phyloP scores from a whole-genome alignment of 768 basidiomycete genomes.

The Hortiboletus campestris region DNA sequence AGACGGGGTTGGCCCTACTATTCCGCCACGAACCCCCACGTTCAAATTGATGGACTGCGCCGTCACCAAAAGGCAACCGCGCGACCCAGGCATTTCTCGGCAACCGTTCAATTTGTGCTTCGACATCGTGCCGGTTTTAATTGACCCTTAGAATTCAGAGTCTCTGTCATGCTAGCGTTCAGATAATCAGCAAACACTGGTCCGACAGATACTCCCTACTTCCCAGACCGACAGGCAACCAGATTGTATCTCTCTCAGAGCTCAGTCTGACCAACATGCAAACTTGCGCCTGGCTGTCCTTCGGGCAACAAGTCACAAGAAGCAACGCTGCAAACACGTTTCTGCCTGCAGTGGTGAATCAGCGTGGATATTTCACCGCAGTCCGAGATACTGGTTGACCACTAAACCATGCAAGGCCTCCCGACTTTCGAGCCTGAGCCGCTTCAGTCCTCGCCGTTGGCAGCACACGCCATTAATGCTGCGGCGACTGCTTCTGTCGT shows the following conservation, averaged over 20 bases:
- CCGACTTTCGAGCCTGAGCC: slow-evolving; percentile 29
- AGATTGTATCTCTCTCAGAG: neutral
- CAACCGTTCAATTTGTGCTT: neutral
- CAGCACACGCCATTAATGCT: slow-evolving; percentile 31
- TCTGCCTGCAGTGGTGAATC: slow-evolving; percentile 17
- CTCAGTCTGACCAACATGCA: neutral
- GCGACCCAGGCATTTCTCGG: slow-evolving; percentile 7
- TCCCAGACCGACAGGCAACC: neutral
- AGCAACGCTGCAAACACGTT: slow-evolving; percentile 35
- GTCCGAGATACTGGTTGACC: slow-evolving; percentile 20
- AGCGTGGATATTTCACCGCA: slow-evolving; percentile 24
- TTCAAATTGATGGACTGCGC: neutral
- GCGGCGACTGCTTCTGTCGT: slow-evolving; percentile 33
- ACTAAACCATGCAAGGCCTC: slow-evolving; percentile 32
- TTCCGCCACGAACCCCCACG: neutral
- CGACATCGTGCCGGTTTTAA: neutral
- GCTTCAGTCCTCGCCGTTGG: slow-evolving; percentile 26
- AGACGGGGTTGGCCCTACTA: neutral
- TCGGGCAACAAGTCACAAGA: slow-evolving; percentile 12
- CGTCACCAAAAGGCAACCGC: slow-evolving; percentile 5
- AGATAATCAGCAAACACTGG: neutral
- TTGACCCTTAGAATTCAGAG: neutral
- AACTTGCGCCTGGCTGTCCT: slow-evolving; percentile 4
- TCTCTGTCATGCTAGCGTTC: neutral
- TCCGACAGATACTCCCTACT: neutral